phyloP scores from a whole-genome alignment of 768 basidiomycete species.

The Tulasnella sp. region DNA sequence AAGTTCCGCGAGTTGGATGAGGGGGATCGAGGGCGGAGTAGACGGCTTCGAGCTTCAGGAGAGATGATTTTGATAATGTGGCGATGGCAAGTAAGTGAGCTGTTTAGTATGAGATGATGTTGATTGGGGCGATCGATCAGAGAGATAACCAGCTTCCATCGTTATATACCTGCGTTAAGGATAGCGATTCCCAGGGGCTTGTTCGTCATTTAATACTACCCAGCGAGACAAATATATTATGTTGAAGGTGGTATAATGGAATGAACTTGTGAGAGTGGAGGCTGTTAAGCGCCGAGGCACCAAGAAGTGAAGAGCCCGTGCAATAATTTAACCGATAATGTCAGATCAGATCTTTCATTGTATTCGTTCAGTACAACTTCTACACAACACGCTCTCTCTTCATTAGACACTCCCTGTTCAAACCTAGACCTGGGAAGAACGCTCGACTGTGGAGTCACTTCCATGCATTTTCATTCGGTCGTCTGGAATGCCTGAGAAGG shows the following conservation, averaged over 20 bases:
- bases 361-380: too few species aligned
- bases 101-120: conserved; percentile 21
- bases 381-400: too few species aligned
- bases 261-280: too few species aligned
- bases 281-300: too few species aligned
- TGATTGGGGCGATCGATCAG: too few species aligned
- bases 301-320: too few species aligned
- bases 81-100: conserved; percentile 74
- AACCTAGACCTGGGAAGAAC: not conserved
- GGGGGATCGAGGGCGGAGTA: conserved; percentile 71
- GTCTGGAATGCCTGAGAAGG: not conserved
- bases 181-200: conserved; percentile 49
- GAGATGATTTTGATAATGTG: conserved; percentile 32
- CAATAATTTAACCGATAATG: too few species aligned
- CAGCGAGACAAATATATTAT: too few species aligned
- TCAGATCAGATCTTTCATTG: too few species aligned
- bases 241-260: too few species aligned
- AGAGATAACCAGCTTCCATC: too few species aligned
- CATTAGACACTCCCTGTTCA: too few species aligned
- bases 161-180: conserved; percentile 69
- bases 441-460: not conserved
- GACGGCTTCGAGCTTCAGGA: conserved; percentile 48
- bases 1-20: conserved; percentile 40
- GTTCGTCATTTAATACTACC: not conserved
- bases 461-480: not conserved